phyloP scores from a whole-genome alignment of 495 filamentous ascomycete species.

The Diplogelasinospora grovesii region DNA sequence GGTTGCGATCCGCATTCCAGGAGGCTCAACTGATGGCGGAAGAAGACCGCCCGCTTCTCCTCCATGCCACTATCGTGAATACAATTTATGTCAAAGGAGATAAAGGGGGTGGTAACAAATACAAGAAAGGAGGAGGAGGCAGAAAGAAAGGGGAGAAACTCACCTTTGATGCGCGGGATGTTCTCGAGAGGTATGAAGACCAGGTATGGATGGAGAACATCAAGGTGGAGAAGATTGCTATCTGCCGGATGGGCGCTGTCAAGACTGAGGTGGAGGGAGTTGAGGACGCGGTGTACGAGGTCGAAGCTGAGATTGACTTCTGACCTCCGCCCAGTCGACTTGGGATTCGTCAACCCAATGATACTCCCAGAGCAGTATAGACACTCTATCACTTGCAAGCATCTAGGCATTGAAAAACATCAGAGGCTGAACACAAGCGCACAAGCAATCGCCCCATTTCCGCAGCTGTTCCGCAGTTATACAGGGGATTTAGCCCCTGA shows the following conservation, averaged over 20 bases:
- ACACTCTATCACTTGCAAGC: no score
- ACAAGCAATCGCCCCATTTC: no score
- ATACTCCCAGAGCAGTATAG: no score
- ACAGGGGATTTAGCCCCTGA: no score
- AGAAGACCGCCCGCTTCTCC: conserved; percentile 59
- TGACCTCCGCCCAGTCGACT: no score
- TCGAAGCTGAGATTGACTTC: conserved; percentile 42
- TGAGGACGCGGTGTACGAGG: conserved; percentile 43
- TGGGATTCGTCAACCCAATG: no score
- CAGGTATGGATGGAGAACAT: conserved; percentile 58
- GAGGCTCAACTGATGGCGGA: conserved; percentile 53
- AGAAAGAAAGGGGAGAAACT: conserved; percentile 29
- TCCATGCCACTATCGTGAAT: conserved; percentile 85
- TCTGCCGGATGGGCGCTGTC: conserved; percentile 76
- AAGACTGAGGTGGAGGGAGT: conserved; percentile 39
- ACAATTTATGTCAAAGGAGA: conserved; percentile 65
- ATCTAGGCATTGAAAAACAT: no score
- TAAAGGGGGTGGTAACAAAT: conserved; percentile 25
- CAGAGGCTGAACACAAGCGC: no score
- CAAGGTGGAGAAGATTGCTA: conserved; percentile 54
- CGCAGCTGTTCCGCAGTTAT: no score
- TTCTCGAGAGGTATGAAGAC: conserved; percentile 46
- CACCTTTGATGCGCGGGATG: conserved; percentile 46
- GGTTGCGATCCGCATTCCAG: conserved; percentile 53
- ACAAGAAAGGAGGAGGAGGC: conserved; percentile 25